Percentiles rank a stretch among this genome's conserved stretches.
These are phyloP conservation scores for Basipetospora sp. DNA, from an alignment of 2,329 filamentous ascomycete genomes.

Conservation along the genomic window DNA sequence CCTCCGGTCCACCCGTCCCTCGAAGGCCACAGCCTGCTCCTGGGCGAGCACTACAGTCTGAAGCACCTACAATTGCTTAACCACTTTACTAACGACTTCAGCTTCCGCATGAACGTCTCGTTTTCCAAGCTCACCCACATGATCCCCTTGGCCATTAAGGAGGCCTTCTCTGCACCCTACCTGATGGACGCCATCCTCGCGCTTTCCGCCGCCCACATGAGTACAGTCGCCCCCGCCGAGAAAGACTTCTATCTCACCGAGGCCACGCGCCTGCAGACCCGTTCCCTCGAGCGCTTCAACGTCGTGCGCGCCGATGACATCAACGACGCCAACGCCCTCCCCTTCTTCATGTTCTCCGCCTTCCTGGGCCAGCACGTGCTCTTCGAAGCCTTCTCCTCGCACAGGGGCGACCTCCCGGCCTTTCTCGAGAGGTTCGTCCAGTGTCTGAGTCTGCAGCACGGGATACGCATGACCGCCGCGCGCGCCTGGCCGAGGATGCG, in stretches of 20 bases:
- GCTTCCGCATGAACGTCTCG: conserved; percentile 8
- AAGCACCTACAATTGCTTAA: conserved; percentile 23
- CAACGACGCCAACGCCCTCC: conserved; percentile 18
- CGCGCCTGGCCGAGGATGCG: conserved; percentile 17
- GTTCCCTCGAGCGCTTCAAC: conserved; percentile 25
- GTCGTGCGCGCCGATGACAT: conserved; percentile 13
- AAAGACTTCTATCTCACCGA: conserved; percentile 17
- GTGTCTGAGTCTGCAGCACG: conserved; percentile 28
- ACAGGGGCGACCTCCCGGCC: conserved; percentile 22
- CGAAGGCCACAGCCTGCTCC: conserved; percentile 6
- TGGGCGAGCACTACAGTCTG: conserved; percentile 18
- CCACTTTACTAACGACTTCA: conserved; percentile 11
- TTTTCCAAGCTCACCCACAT: conserved; percentile 11
- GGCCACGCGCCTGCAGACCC: conserved; percentile 30
- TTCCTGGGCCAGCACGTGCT: conserved; percentile 32
- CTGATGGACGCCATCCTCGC: conserved; percentile 33
- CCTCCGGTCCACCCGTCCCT: conserved; percentile 1
- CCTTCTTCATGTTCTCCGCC: conserved; percentile 30
- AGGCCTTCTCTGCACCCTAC: conserved; percentile 24
- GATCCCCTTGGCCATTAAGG: conserved; percentile 16
- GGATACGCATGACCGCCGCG: conserved; percentile 23
- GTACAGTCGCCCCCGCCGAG: conserved; percentile 14
- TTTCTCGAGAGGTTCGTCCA: conserved; percentile 27
- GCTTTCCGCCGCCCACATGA: conserved; percentile 27
- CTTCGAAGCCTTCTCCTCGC: conserved; percentile 27